phyloP scores from a whole-genome alignment of 2,329 filamentous ascomycete species.

The Aspergillus nomiae region DNA sequence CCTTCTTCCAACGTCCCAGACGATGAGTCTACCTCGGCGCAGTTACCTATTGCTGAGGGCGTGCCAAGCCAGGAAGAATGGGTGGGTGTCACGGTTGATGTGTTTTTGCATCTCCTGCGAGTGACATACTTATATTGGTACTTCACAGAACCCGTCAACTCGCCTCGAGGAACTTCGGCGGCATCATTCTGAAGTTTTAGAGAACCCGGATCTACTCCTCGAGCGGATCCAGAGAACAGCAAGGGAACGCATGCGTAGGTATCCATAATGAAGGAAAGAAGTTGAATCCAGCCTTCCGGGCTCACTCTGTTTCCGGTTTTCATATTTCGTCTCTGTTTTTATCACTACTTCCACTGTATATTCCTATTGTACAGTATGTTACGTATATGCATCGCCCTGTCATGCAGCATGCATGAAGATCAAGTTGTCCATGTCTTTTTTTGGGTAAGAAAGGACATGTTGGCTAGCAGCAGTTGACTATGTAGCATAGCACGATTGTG shows the following conservation, averaged over 20 bases:
- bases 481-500: neutral
- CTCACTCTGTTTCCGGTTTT: neutral
- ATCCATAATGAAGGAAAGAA: constrained; percentile 3
- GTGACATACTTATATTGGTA: constrained; percentile 49
- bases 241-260: neutral
- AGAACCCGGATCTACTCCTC: constrained; percentile 39
- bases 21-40: constrained; percentile 45
- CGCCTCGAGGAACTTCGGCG: constrained; percentile 71
- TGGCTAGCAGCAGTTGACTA: neutral
- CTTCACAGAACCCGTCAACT: constrained; percentile 66
- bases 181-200: constrained; percentile 65
- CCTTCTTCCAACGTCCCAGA: constrained; percentile 42
- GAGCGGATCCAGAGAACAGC: constrained; percentile 19
- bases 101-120: constrained; percentile 46
- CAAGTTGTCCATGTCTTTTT: neutral
- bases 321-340: neutral
- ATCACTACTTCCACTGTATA: neutral
- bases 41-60: constrained; percentile 73
- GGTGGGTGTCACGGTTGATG: constrained; percentile 71
- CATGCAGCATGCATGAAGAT: constrained; percentile 4
- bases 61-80: constrained; percentile 88
- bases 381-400: neutral
- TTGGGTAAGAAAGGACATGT: neutral
- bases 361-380: constrained; percentile 4
- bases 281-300: neutral